Conservation (phyloP, 1,284 basidiomycete species). For the Kalmanozyma brasiliensis region DNA sequence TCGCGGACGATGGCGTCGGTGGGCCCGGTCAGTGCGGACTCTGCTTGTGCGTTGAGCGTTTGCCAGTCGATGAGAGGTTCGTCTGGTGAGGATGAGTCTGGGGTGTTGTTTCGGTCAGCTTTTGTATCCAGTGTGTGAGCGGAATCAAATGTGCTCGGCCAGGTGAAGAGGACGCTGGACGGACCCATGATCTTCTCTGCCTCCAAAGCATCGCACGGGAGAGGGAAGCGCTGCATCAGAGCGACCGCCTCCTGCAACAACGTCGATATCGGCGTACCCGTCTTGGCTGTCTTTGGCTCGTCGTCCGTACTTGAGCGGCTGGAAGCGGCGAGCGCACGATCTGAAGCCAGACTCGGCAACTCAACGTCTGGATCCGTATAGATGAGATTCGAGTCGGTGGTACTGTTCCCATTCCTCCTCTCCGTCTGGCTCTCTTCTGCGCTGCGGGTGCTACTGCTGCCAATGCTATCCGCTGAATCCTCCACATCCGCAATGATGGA, state of each 20-base stretch:
- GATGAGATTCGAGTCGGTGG: slow-evolving; percentile 6
- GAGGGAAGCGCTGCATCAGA: slow-evolving; percentile 21
- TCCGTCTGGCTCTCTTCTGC: background rate
- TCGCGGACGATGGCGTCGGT: slow-evolving; percentile 28
- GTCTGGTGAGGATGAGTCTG: too few relatives aligned
- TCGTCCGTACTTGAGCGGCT: background rate
- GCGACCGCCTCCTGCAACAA: slow-evolving; percentile 22
- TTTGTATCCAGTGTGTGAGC: too few relatives aligned
- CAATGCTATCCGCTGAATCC: background rate
- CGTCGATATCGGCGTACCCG: slow-evolving; percentile 6
- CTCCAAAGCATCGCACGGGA: slow-evolving; percentile 14
- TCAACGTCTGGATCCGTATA: slow-evolving; percentile 49
- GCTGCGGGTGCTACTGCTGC: too few relatives aligned
- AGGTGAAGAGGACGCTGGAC: slow-evolving; percentile 52
- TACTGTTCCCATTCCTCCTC: background rate
- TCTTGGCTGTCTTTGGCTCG: background rate
- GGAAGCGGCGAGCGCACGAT: slow-evolving; percentile 16
- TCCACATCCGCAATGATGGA: background rate
- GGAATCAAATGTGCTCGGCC: slow-evolving; percentile 19
- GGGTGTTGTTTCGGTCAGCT: too few relatives aligned
- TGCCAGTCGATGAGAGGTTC: slow-evolving; percentile 20
- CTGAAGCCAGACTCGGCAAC: slow-evolving; percentile 32
- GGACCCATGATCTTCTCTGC: slow-evolving; percentile 43
- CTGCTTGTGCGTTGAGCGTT: background rate
- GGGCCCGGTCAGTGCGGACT: slow-evolving; percentile 14